Conservation (phyloP, 2,329 filamentous ascomycete species). For the Calonectria ilicicola region DNA sequence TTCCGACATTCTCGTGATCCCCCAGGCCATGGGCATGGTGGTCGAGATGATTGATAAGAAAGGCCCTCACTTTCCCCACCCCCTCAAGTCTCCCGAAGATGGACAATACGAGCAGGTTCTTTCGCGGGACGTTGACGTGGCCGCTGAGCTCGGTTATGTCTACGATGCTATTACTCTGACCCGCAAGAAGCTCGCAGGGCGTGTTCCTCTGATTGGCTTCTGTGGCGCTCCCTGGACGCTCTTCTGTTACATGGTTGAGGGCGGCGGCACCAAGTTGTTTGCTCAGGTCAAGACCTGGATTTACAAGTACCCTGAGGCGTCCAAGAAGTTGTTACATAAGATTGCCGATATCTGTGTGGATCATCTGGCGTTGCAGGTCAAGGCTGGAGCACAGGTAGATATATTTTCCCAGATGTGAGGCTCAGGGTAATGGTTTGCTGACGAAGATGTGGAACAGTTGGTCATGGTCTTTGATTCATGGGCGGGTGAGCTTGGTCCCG, state of each 20-base stretch:
- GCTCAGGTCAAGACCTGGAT: slow-evolving; percentile 96
- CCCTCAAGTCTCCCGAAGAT: slow-evolving; percentile 83
- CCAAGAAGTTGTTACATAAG: slow-evolving; percentile 86
- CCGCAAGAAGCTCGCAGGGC: slow-evolving; percentile 84
- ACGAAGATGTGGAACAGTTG: slow-evolving; percentile 62
- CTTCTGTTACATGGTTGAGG: slow-evolving; percentile 99
- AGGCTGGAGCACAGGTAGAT: slow-evolving; percentile 87
- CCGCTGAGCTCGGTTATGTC: slow-evolving; percentile 88
- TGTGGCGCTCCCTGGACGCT: slow-evolving; percentile 97
- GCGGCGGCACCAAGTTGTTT: slow-evolving; percentile 95
- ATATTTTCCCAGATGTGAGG: not conserved
- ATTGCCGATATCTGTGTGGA: slow-evolving; percentile 96
- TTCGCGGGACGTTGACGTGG: slow-evolving; percentile 83
- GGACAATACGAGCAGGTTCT: slow-evolving; percentile 85
- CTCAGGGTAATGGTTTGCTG: not conserved
- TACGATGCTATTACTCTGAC: slow-evolving; percentile 96
- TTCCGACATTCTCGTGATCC: slow-evolving; percentile 97
- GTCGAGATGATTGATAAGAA: slow-evolving; percentile 99
- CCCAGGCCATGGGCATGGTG: slow-evolving; percentile 98
- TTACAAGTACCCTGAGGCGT: slow-evolving; percentile 86
- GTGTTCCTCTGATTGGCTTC: slow-evolving; percentile 95
- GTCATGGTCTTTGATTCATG: slow-evolving; percentile 98
- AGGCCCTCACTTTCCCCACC: slow-evolving; percentile 92
- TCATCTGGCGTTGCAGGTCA: slow-evolving; percentile 91
- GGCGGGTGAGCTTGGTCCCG: slow-evolving; percentile 92